A percentile compares a stretch with the other conserved stretches of the same genome.
Evolutionary conservation across 2,329 filamentous ascomycete species (phyloP).

Genomic region (Rhexocercosporidium sp.): DNA sequence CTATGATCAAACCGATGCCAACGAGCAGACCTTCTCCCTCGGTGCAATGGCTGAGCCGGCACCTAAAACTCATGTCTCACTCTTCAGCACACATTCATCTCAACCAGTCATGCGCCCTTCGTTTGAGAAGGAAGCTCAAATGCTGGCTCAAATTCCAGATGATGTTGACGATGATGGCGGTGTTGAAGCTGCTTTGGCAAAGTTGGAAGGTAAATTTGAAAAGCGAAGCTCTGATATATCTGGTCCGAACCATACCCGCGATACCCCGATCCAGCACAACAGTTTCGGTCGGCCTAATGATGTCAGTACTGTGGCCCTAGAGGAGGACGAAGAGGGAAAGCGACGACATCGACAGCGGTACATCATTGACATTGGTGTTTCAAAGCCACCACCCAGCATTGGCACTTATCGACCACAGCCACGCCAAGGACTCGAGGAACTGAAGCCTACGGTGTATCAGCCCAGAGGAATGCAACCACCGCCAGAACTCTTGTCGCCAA

Average conservation of each 20-base stretch:
- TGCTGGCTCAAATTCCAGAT: slow-evolving; percentile 86
- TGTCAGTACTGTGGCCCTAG: slow-evolving; percentile 30
- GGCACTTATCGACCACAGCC: slow-evolving; percentile 33
- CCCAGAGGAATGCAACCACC: slow-evolving; percentile 31
- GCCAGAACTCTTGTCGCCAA: slow-evolving; percentile 57
- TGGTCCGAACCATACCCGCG: slow-evolving; percentile 18
- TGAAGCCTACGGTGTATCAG: slow-evolving; percentile 39
- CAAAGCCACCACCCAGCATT: slow-evolving; percentile 40
- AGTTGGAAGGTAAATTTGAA: slow-evolving; percentile 86
- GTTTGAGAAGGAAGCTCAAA: slow-evolving; percentile 87
- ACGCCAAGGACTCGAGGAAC: slow-evolving; percentile 26
- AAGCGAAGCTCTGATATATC: slow-evolving; percentile 49
- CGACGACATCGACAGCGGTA: slow-evolving; percentile 53
- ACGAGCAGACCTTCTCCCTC: slow-evolving; percentile 58
- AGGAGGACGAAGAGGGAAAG: slow-evolving; percentile 47
- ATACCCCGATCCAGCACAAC: slow-evolving; percentile 24
- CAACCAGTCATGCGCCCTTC: slow-evolving; percentile 71
- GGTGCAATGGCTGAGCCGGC: slow-evolving; percentile 60
- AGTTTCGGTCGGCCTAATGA: slow-evolving; percentile 40
- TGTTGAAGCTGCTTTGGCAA: slow-evolving; percentile 88
- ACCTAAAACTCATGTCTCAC: slow-evolving; percentile 53
- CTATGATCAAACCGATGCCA: slow-evolving; percentile 46
- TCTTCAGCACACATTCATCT: slow-evolving; percentile 67
- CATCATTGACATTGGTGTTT: slow-evolving; percentile 49
- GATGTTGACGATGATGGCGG: slow-evolving; percentile 80